Percentiles rank a stretch among this genome's conserved stretches.
Conservation (phyloP, 345 rosid genomes). For the Eucalyptus pauciflora region DNA sequence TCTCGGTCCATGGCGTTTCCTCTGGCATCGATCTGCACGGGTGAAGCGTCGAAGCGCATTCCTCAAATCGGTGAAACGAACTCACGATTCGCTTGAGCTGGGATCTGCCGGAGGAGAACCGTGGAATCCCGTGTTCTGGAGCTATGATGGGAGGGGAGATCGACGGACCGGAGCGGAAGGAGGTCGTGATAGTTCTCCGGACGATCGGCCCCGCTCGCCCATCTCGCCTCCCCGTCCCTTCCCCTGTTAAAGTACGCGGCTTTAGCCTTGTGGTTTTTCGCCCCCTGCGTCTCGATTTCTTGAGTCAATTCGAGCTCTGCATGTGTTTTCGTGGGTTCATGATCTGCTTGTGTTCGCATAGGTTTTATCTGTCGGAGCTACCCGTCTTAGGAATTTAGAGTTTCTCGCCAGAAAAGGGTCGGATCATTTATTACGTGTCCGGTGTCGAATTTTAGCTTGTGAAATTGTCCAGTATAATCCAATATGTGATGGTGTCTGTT, state of each 20-base stretch:
- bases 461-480: not conserved
- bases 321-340: not conserved
- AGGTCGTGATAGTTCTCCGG: conserved; percentile 50
- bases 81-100: not conserved
- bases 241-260: conserved; percentile 35
- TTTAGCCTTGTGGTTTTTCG: not conserved
- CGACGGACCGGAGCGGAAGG: not conserved
- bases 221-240: conserved; percentile 43
- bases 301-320: not conserved
- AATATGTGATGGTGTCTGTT: not conserved
- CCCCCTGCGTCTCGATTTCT: not conserved
- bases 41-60: not conserved
- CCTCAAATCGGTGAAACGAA: not conserved
- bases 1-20: not conserved
- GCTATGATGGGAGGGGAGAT: conserved; percentile 15
- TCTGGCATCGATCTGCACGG: not conserved
- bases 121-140: not conserved
- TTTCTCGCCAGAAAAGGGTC: not conserved
- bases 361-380: not conserved
- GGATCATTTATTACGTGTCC: not conserved
- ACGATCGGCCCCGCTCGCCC: conserved; percentile 76
- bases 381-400: not conserved
- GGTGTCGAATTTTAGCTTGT: not conserved
- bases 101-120: not conserved
- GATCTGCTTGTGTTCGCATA: not conserved